Percentiles rank a stretch among this genome's conserved stretches.
Conservation (phyloP, 2,329 filamentous ascomycete genomes). For the Colletotrichum theobromicola region DNA sequence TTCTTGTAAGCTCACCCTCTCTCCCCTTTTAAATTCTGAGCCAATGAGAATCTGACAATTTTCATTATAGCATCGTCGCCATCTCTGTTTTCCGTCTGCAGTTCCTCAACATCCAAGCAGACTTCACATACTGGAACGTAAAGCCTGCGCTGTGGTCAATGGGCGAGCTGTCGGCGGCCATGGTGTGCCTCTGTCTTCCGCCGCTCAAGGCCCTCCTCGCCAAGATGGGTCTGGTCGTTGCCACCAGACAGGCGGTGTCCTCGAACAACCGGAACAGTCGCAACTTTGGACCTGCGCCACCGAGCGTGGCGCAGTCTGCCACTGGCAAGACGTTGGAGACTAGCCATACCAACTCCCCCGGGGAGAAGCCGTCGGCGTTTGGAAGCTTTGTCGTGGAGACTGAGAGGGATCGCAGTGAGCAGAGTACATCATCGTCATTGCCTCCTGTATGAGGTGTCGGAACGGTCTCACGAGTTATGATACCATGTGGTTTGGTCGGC, state of each 20-base stretch:
- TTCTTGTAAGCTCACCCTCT: constrained; percentile 26
- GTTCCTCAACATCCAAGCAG: constrained; percentile 18
- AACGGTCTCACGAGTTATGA: neutral
- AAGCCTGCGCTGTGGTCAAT: constrained; percentile 27
- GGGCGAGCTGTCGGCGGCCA: constrained; percentile 24
- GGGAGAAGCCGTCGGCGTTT: neutral
- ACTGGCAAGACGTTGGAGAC: neutral
- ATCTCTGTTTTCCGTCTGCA: constrained; percentile 28
- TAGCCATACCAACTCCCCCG: neutral
- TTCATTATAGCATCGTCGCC: constrained; percentile 22
- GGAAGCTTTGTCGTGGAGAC: neutral
- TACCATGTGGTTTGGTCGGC: neutral
- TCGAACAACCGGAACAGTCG: neutral
- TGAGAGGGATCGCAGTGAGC: neutral
- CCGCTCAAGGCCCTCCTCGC: constrained; percentile 19
- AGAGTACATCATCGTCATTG: neutral
- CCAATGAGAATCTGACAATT: neutral
- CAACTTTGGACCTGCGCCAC: neutral
- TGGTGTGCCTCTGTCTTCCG: constrained; percentile 27
- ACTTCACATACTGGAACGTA: constrained; percentile 26
- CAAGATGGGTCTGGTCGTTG: neutral
- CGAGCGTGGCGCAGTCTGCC: neutral
- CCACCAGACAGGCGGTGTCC: neutral
- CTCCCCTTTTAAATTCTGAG: neutral
- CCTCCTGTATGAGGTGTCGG: neutral